Conservation (phyloP, 2,329 filamentous ascomycete species). For the Arthrobotrys sphaeroides region DNA sequence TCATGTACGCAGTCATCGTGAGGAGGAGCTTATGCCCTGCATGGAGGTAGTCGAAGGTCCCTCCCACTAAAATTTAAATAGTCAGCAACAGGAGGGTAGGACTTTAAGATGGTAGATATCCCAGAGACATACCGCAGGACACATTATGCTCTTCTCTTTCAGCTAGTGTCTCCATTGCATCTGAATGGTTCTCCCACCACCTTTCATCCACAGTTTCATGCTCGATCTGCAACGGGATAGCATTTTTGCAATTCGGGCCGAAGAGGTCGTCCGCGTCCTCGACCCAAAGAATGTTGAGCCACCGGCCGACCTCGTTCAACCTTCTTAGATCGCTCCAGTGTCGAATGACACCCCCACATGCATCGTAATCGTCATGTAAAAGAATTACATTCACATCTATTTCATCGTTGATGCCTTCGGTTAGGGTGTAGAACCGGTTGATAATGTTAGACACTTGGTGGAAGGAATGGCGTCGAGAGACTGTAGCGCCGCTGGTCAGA, state of each 20-base stretch:
- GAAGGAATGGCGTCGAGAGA: conserved; percentile 43
- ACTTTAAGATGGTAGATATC: neutral
- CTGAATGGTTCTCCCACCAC: conserved; percentile 44
- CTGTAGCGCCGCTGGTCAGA: neutral
- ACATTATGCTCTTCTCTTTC: conserved; percentile 55
- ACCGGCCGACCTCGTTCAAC: conserved; percentile 22
- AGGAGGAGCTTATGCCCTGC: conserved; percentile 95
- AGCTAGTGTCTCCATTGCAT: conserved; percentile 56
- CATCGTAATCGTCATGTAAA: conserved; percentile 38
- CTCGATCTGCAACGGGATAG: conserved; percentile 55
- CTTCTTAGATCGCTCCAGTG: conserved; percentile 43
- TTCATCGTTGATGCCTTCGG: conserved; percentile 41
- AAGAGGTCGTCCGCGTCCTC: conserved; percentile 48
- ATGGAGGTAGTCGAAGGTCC: conserved; percentile 96
- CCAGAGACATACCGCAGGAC: conserved; percentile 32
- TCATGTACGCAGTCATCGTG: conserved; percentile 80
- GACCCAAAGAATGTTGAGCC: conserved; percentile 40
- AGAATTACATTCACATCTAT: conserved; percentile 50
- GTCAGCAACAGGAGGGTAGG: conserved; percentile 25
- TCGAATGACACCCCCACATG: conserved; percentile 37
- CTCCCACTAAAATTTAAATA: conserved; percentile 69
- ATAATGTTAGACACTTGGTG: conserved; percentile 29
- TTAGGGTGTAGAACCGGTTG: conserved; percentile 42
- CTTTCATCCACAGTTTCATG: conserved; percentile 49
- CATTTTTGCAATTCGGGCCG: conserved; percentile 56